Evolutionary conservation across 768 basidiomycete genomes (phyloP).

Genomic region (Mycena pura): DNA sequence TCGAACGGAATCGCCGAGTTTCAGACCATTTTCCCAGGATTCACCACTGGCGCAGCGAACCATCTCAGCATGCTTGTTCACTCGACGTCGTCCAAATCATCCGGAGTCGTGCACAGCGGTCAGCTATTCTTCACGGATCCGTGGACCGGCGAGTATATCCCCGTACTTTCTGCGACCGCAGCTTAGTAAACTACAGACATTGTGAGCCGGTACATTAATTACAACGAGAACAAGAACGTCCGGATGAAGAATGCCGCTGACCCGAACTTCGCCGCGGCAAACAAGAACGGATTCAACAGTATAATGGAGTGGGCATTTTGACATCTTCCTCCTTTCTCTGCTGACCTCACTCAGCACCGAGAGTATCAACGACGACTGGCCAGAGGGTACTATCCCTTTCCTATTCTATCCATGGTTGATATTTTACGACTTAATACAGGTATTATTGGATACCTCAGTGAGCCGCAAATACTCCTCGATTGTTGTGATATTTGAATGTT

Average conservation of each 20-base stretch:
- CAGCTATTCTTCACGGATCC: conserved; percentile 48
- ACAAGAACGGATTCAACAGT: conserved; percentile 34
- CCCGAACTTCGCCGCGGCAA: conserved; percentile 33
- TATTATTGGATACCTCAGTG: conserved; percentile 36
- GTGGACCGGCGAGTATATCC: conserved; percentile 32
- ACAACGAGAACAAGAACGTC: conserved; percentile 38
- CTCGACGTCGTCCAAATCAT: conserved; percentile 34
- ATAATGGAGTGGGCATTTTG: conserved; percentile 33
- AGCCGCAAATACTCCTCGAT: not conserved
- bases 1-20: conserved; percentile 48
- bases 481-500: not conserved
- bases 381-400: conserved; percentile 27
- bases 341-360: conserved; percentile 27
- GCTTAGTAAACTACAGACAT: conserved; percentile 12
- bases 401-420: not conserved
- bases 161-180: too few species aligned
- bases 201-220: conserved; percentile 36
- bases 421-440: not conserved
- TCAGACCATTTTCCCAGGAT: conserved; percentile 45
- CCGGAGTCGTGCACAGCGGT: conserved; percentile 40
- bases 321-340: not conserved
- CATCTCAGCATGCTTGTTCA: conserved; percentile 47
- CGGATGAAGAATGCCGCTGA: conserved; percentile 40
- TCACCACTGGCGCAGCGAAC: conserved; percentile 41
- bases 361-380: conserved; percentile 38